Percentiles rank a stretch among this genome's conserved stretches.
phyloP scores from a whole-genome alignment of 2,329 filamentous ascomycete species.

The Neurospora sp. region DNA sequence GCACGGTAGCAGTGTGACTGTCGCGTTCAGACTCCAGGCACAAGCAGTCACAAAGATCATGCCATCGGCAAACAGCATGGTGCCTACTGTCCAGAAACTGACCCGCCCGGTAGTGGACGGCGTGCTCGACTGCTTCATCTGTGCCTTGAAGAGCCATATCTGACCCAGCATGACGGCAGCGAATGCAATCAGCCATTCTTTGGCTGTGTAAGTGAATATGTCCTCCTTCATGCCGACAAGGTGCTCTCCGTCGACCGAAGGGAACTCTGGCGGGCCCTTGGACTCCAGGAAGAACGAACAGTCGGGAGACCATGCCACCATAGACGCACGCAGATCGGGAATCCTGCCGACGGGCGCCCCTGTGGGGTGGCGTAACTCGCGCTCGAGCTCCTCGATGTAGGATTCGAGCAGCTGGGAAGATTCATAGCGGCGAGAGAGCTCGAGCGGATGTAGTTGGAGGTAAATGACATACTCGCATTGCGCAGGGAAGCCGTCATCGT shows the following conservation, averaged over 20 bases:
- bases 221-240: slow-evolving; percentile 52
- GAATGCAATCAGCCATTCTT: slow-evolving; percentile 48
- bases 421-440: slow-evolving; percentile 25
- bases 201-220: slow-evolving; percentile 44
- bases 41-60: slow-evolving; percentile 47
- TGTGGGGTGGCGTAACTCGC: slow-evolving; percentile 50
- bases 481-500: slow-evolving; percentile 53
- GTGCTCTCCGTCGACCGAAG: slow-evolving; percentile 42
- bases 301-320: slow-evolving; percentile 57
- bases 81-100: slow-evolving; percentile 51
- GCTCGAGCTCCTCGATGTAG: slow-evolving; percentile 46
- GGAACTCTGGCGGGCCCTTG: slow-evolving; percentile 49
- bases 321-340: slow-evolving; percentile 50
- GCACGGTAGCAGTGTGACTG: slow-evolving; percentile 46
- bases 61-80: slow-evolving; percentile 54
- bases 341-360: slow-evolving; percentile 46
- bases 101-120: slow-evolving; percentile 57
- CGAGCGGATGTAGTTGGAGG: slow-evolving; percentile 60
- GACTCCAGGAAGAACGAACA: slow-evolving; percentile 57
- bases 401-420: slow-evolving; percentile 24
- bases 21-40: slow-evolving; percentile 45
- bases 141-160: slow-evolving; percentile 49
- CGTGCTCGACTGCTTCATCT: slow-evolving; percentile 57
- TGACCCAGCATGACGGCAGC: slow-evolving; percentile 50
- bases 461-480: slow-evolving; percentile 88